Evolutionary conservation across 768 basidiomycete species (phyloP).

Genomic region (Neoboletus subvelutipes): DNA sequence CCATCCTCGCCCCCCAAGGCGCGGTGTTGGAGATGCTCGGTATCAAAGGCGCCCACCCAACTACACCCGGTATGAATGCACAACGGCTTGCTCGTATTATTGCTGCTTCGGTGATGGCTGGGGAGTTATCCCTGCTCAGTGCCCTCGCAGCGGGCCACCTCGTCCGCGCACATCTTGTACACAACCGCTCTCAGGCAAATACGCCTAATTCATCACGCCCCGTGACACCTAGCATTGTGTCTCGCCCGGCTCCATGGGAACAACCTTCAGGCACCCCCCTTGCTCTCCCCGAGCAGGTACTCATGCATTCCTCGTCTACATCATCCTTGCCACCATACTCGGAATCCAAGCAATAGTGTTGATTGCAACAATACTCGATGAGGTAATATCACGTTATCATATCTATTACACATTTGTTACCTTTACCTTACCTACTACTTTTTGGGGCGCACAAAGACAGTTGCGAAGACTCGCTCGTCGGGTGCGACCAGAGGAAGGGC

Average conservation of each 20-base stretch:
- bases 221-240: constrained; percentile 50
- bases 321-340: constrained; percentile 45
- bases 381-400: constrained; percentile 4
- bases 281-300: constrained; percentile 4
- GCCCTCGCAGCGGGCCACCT: constrained; percentile 95
- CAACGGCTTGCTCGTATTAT: constrained; percentile 88
- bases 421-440: constrained; percentile 21
- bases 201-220: constrained; percentile 71
- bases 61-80: constrained; percentile 86
- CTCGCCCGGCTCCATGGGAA: constrained; percentile 28
- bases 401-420: constrained; percentile 28
- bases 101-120: constrained; percentile 93
- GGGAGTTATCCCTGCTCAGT: constrained; percentile 87
- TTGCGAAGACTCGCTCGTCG: neutral
- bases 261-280: constrained; percentile 14
- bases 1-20: constrained; percentile 85
- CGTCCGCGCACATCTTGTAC: constrained; percentile 88
- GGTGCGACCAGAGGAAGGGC: neutral
- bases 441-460: constrained; percentile 3
- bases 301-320: constrained; percentile 39
- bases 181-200: constrained; percentile 82
- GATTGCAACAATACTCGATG: constrained; percentile 1
- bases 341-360: constrained; percentile 25
- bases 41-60: constrained; percentile 83
- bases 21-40: constrained; percentile 94